Percentiles rank a stretch among this genome's conserved stretches.
These are phyloP conservation scores for Gymnopilus junonius DNA, from an alignment of 768 basidiomycete species.

Conservation along the genomic window DNA sequence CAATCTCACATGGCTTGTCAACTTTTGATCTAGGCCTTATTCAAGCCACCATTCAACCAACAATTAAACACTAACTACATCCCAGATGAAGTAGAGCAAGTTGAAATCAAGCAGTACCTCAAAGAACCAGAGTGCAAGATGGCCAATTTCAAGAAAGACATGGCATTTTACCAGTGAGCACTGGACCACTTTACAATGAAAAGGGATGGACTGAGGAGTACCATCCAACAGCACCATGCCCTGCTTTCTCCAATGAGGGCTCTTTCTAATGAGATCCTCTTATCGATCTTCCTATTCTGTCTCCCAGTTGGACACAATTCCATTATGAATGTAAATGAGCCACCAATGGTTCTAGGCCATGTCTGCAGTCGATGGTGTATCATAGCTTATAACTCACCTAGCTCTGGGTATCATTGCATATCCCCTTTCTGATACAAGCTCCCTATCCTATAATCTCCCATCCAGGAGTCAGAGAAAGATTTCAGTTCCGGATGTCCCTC, in stretches of 20 bases:
- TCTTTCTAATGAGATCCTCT: conserved; percentile 7
- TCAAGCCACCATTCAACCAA: conserved; percentile 1
- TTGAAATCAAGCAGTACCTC: not conserved
- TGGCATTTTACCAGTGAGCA: not conserved
- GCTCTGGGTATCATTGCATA: conserved; percentile 16
- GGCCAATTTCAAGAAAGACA: not conserved
- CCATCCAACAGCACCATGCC: not conserved
- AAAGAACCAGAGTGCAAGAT: not conserved
- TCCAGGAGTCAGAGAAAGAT: not conserved
- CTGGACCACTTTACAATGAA: not conserved
- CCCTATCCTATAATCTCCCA: not conserved
- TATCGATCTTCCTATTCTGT: conserved; percentile 11
- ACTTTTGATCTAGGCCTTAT: conserved; percentile 2
- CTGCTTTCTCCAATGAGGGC: conserved; percentile 2
- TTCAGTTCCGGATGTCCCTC: not conserved
- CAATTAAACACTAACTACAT: conserved; percentile 9
- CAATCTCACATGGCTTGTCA: too few relatives aligned
- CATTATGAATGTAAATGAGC: not conserved
- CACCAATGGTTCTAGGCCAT: conserved; percentile 8
- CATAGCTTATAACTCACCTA: conserved; percentile 7
- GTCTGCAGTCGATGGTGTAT: conserved; percentile 9
- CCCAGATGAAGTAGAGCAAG: not conserved
- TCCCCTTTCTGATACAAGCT: not conserved
- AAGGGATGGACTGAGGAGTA: not conserved
- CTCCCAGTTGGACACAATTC: conserved; percentile 9